Evolutionary conservation across 23 red algal species (phyloP), one percentile per base, ranked within the genome.

Genomic region (Gracilaria gracilis): DNA sequence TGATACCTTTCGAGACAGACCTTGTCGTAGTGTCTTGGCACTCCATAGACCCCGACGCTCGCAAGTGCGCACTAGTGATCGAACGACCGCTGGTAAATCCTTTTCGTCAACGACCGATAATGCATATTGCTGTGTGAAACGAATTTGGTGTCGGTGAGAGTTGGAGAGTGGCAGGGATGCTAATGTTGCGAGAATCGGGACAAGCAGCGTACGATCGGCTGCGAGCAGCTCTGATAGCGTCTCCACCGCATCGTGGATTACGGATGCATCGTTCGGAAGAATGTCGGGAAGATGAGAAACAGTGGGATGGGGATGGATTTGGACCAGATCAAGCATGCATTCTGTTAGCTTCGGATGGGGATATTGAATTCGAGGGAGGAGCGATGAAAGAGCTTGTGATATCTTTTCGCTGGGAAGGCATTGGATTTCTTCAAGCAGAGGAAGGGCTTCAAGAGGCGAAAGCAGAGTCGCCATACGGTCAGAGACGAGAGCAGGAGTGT

Each of bases 161-260:
- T 25, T 55, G 4, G 83, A 55, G 62, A 73, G 65, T 32, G 83
- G 66, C 20, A 87, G 83, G 4, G 57, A 73, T 24, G 83, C 57
- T 24, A 87, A 66, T 5, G 83, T 87, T 55, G 83, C 83, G n/a
- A 87, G 65, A 35, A 87, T 76, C 34, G 83, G 65, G 7, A 87
- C 83, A 28, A 87, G 50, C 23, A 87, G 69, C 25, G 83, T 87
- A 12, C 83, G 83, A 44, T 87, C 83, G 49, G 69, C 37, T 69
- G 65, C 38, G 29, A 87, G 69, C 49, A 87, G 24, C 35, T 87
- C 83, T 25, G 83, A 87, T 29, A 87, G 69, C 17, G 29, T 83
- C 40, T 83, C 80, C 19, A 83, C 57, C 12, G 69, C 29, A 24
- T 72, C 46, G 42, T 55, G 40, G 59, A 81, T 62, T 2, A 62